phyloP scores from a whole-genome alignment of 2,329 filamentous ascomycete species.

The Trichoderma hamatum region DNA sequence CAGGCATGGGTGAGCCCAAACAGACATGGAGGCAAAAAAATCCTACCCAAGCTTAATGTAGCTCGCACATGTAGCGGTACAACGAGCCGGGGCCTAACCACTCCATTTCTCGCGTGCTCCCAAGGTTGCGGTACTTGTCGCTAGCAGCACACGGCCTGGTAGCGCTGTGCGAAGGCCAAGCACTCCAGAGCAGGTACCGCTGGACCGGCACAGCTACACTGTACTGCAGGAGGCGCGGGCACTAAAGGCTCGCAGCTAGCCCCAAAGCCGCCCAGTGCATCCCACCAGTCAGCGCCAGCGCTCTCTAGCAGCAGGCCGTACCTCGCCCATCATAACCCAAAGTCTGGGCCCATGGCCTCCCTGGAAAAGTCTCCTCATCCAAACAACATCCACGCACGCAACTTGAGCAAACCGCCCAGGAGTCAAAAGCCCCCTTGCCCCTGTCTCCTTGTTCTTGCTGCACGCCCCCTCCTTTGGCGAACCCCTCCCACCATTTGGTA shows the following conservation, averaged over 20 bases:
- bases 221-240: conserved; percentile 14
- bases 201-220: conserved; percentile 20
- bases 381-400: neutral
- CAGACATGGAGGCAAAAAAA: neutral
- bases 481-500: conserved; percentile 7
- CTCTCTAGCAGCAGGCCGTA: neutral
- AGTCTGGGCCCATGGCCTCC: conserved; percentile 3
- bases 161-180: neutral
- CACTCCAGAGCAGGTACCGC: conserved; percentile 13
- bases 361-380: neutral
- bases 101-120: neutral
- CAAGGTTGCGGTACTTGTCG: neutral
- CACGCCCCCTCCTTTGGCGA: conserved; percentile 8
- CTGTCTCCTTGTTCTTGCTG: conserved; percentile 4
- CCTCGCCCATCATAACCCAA: neutral
- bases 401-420: neutral
- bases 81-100: neutral
- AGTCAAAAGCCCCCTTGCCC: conserved; percentile 11
- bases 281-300: conserved; percentile 23
- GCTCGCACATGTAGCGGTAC: neutral
- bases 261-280: conserved; percentile 20
- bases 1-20: neutral
- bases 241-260: conserved; percentile 9
- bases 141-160: neutral
- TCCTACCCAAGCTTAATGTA: neutral